These are phyloP conservation scores for Dioszegia aurantiaca DNA, from an alignment of 768 basidiomycete species.

Conservation along the genomic window DNA sequence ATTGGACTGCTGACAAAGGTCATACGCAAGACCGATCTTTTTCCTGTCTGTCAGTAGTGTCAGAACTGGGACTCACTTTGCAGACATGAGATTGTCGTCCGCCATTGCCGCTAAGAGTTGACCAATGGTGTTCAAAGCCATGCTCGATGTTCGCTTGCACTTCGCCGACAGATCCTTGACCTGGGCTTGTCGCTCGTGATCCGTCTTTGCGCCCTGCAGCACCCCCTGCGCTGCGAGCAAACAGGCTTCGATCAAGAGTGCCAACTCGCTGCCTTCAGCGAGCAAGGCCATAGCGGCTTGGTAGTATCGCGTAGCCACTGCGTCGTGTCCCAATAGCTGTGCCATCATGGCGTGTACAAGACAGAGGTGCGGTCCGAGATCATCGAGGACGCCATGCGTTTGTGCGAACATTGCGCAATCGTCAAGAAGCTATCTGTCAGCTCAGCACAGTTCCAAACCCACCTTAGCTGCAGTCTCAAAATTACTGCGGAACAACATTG, in stretches of 20 bases:
- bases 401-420: slow-evolving; percentile 15
- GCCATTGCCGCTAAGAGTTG: slow-evolving; percentile 32
- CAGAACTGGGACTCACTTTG: slow-evolving; percentile 32
- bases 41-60: slow-evolving; percentile 16
- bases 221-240: slow-evolving; percentile 17
- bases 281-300: slow-evolving; percentile 20
- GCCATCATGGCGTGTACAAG: slow-evolving; percentile 34
- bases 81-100: slow-evolving; percentile 24
- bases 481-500: slow-evolving; percentile 26
- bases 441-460: neutral
- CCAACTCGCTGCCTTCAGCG: slow-evolving; percentile 28
- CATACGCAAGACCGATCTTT: slow-evolving; percentile 34
- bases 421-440: neutral
- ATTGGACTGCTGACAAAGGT: slow-evolving; percentile 26
- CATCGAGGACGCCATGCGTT: slow-evolving; percentile 19
- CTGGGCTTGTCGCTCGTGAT: slow-evolving; percentile 8
- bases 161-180: slow-evolving; percentile 19
- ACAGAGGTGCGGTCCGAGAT: slow-evolving; percentile 33
- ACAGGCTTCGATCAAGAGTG: slow-evolving; percentile 29
- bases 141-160: slow-evolving; percentile 26
- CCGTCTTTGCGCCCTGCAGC: slow-evolving; percentile 4
- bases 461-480: slow-evolving; percentile 24
- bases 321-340: slow-evolving; percentile 26
- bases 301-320: slow-evolving; percentile 26
- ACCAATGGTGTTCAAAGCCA: slow-evolving; percentile 26